Base-by-base conservation (phyloP, 441 rosid genomes). In the Flueggea neowawraea region DNA sequence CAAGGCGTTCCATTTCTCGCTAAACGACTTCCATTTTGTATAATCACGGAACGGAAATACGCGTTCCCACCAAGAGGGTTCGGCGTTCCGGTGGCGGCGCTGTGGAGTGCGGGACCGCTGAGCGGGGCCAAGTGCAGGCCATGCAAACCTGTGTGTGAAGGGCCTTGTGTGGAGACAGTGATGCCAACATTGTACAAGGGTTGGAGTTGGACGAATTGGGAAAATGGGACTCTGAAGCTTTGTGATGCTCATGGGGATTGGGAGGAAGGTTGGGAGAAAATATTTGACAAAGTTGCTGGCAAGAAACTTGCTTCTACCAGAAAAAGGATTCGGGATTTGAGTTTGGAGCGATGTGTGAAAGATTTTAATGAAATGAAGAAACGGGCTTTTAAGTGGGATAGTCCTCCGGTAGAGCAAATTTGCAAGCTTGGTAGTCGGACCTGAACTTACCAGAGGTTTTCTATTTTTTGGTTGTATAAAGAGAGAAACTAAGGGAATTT, bases 91-190 rank as follows among this genome's bases (percentile, higher is more conserved):
- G 99, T 95, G 56, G 90, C 88, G 0, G 82, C 95, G 0, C 12
- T 91, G 56, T 84, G 90, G 12, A 91, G 97, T 54, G 67, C 36
- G 0, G 96, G 95, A 13, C 97, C 97, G 11, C 62, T 95, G 55
- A 95, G 88, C 12, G 99, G 99, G 4, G 88, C 96, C 9, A 91
- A 91, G 61, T 95, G 99, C 71, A 76, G 97, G 67, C 97, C 99
- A 1, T 95, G 96, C 59, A 82, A 44, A 51, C 71, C 85, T 0
- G 79, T 67, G 2, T 95, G 97, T 36, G 54, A 43, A 47, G 91
- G 85, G 0, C 49, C 58, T 6, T 95, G 97, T 55, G 92, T 84
- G 57, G 87, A 43, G 12, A 65, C 22, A 5, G 71, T 73, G 1
- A 91, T 95, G 98, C 16, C 14, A 1, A 64, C 69, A 61, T 75